phyloP scores from a whole-genome alignment of 257 asterid species.

The Capsicum baccatum region DNA sequence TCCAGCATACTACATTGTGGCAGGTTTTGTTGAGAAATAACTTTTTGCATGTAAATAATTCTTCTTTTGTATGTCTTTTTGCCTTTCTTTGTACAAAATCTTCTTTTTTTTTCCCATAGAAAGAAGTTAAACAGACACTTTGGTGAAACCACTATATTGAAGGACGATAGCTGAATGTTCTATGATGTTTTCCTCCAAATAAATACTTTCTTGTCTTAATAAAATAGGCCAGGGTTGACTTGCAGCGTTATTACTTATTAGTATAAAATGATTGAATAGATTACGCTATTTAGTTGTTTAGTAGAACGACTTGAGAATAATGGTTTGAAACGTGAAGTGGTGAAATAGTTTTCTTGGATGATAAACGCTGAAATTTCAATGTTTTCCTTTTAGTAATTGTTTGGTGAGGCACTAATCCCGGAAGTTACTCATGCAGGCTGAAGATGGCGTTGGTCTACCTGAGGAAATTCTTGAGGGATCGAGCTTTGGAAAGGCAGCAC shows the following conservation, averaged over 20 bases:
- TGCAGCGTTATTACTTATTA: too few species aligned
- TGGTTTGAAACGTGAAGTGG: not conserved
- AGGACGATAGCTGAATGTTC: not conserved
- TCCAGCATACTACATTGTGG: not conserved
- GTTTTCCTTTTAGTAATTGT: conserved; percentile 6
- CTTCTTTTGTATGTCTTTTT: not conserved
- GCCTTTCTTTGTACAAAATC: not conserved
- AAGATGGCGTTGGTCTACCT: conserved; percentile 95
- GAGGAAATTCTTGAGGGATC: conserved; percentile 92
- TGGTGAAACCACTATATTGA: not conserved
- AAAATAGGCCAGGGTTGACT: not conserved
- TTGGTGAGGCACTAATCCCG: not conserved
- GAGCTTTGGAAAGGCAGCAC: conserved; percentile 70
- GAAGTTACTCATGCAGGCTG: conserved; percentile 72
- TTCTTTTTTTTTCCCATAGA: not conserved
- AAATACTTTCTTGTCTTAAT: not conserved
- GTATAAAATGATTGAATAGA: conserved; percentile 11
- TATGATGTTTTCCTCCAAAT: not conserved
- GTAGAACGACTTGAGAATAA: not conserved
- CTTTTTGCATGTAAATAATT: not conserved
- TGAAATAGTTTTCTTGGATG: not conserved
- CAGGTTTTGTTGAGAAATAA: not conserved
- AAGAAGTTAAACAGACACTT: not conserved
- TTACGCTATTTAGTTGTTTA: not conserved
- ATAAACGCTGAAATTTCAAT: conserved; percentile 25